A percentile compares a stretch with the other conserved stretches of the same genome.
Evolutionary conservation across 2,329 filamentous ascomycete species (phyloP).

Genomic region (Fusarium buxicola): DNA sequence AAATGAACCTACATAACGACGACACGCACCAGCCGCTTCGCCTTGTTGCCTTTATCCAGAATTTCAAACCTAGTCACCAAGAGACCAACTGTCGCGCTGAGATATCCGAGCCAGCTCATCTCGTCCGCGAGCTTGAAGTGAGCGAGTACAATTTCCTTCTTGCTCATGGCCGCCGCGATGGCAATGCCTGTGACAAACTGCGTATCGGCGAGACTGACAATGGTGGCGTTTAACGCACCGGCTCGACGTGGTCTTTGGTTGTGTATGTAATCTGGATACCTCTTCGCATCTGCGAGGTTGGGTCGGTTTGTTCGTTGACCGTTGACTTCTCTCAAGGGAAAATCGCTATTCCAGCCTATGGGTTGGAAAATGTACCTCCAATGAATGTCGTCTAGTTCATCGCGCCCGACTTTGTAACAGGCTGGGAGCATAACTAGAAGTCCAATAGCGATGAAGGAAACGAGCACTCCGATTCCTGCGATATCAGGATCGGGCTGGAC

Average conservation of each 20-base stretch:
- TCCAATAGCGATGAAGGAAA: background rate
- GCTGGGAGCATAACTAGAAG: background rate
- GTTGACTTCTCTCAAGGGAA: rapidly evolving
- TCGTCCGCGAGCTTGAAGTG: background rate
- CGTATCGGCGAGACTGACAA: background rate
- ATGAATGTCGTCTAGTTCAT: background rate
- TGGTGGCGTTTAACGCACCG: background rate
- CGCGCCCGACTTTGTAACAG: background rate
- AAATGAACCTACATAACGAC: background rate
- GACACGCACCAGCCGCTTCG: background rate
- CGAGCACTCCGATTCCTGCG: background rate
- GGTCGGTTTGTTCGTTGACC: too few species aligned
- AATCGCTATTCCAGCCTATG: background rate
- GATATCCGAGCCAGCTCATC: background rate
- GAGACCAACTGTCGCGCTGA: background rate
- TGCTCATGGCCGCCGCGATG: background rate
- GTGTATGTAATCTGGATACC: background rate
- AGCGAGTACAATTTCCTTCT: background rate
- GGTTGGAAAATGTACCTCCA: background rate
- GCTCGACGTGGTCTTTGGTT: background rate
- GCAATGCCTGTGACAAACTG: background rate
- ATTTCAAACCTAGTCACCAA: background rate
- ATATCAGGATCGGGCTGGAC: constrained; percentile 40
- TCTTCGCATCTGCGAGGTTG: background rate
- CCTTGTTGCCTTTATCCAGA: background rate